Conservation (phyloP, 768 basidiomycete genomes). For the Leccinum uliginosum region DNA sequence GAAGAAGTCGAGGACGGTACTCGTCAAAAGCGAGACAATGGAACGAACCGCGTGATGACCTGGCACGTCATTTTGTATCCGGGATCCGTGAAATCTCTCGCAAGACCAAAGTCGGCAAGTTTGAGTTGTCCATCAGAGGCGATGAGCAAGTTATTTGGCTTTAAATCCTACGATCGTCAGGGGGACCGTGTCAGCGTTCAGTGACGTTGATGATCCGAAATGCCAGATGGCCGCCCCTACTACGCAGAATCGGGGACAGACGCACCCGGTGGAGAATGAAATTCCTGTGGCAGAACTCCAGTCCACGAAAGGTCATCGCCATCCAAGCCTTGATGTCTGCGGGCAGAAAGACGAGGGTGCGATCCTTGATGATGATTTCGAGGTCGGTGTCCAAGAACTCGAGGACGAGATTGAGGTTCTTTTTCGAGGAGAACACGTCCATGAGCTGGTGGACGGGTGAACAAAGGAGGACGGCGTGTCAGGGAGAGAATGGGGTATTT, state of each 20-base stretch:
- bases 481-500: slow-evolving; percentile 10
- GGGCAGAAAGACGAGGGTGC: slow-evolving; percentile 84
- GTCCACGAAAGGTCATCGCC: slow-evolving; percentile 94
- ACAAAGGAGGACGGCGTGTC: too few species aligned
- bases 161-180: slow-evolving; percentile 69
- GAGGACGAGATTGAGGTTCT: slow-evolving; percentile 93
- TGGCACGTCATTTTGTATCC: slow-evolving; percentile 97
- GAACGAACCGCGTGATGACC: slow-evolving; percentile 86
- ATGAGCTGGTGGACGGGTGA: slow-evolving; percentile 59
- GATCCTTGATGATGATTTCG: slow-evolving; percentile 95
- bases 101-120: slow-evolving; percentile 98
- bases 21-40: not conserved
- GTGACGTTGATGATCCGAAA: not conserved
- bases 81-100: slow-evolving; percentile 93
- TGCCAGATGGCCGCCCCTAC: slow-evolving; percentile 11
- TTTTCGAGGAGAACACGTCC: slow-evolving; percentile 95
- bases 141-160: slow-evolving; percentile 97
- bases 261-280: slow-evolving; percentile 88
- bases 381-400: slow-evolving; percentile 96
- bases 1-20: not conserved
- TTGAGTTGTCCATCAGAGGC: slow-evolving; percentile 89
- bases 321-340: slow-evolving; percentile 99
- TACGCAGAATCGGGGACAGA: slow-evolving; percentile 11
- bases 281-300: slow-evolving; percentile 98
- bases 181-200: slow-evolving; percentile 9